Percentiles rank a stretch among this genome's conserved stretches.
Conservation (phyloP, 441 rosid species). For the Kokia cookei region DNA sequence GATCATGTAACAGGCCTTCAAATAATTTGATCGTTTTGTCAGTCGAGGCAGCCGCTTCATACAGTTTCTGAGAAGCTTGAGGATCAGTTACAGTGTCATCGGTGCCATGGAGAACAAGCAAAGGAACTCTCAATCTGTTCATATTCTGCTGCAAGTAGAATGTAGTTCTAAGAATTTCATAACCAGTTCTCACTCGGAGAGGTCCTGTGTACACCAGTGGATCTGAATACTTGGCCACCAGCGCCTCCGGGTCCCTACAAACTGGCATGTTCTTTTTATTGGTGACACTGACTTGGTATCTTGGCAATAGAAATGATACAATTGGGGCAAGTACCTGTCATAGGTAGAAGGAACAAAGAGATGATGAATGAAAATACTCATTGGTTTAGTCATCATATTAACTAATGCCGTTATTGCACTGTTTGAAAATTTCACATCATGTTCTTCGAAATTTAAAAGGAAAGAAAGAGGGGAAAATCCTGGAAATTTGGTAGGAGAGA, state of each 20-base stretch:
- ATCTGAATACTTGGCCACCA: conserved; percentile 74
- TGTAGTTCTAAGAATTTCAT: conserved; percentile 68
- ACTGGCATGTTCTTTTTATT: conserved; percentile 70
- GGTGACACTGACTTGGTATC: conserved; percentile 55
- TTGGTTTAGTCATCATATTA: background rate
- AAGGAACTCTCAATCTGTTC: conserved; percentile 45
- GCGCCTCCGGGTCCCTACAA: conserved; percentile 78
- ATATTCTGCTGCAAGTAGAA: conserved; percentile 57
- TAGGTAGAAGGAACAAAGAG: background rate
- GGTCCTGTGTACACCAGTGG: conserved; percentile 73
- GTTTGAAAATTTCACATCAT: background rate
- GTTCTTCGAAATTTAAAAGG: background rate
- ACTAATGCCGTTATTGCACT: background rate
- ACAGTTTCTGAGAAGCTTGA: conserved; percentile 47
- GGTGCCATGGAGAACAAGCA: conserved; percentile 74
- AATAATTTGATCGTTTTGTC: conserved; percentile 64
- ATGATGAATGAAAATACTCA: background rate
- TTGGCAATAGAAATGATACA: conserved; percentile 58
- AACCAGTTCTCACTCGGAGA: conserved; percentile 72
- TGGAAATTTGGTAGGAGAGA: background rate
- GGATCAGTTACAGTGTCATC: conserved; percentile 77
- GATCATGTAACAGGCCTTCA: conserved; percentile 71
- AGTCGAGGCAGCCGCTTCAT: conserved; percentile 53
- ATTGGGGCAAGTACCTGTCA: conserved; percentile 71
- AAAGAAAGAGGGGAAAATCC: background rate